phyloP scores from a whole-genome alignment of 2,329 filamentous ascomycete genomes.

The Microcera coccophila region DNA sequence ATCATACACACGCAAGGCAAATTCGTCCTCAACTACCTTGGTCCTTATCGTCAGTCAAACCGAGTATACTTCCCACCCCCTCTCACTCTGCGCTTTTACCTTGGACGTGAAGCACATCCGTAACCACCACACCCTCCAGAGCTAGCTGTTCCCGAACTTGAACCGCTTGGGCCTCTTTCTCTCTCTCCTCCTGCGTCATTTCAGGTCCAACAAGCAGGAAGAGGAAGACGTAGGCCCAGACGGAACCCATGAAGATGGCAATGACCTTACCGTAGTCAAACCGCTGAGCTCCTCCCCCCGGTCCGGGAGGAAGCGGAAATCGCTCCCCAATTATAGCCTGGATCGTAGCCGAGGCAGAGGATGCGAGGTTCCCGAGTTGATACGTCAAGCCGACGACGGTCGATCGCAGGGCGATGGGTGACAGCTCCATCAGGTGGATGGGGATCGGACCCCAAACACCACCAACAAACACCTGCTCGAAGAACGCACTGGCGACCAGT shows the following conservation, averaged over 20 bases:
- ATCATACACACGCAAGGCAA: no score
- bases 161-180: no score
- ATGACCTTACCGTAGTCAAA: slow-evolving; percentile 82
- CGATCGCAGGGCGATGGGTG: slow-evolving; percentile 67
- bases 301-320: slow-evolving; percentile 63
- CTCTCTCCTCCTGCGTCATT: no score
- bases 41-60: no score
- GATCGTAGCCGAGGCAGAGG: slow-evolving; percentile 67
- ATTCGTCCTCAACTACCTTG: no score
- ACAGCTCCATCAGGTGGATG: slow-evolving; percentile 74
- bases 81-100: no score
- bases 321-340: slow-evolving; percentile 70
- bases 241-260: slow-evolving; percentile 86
- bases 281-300: slow-evolving; percentile 43
- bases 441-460: slow-evolving; percentile 75
- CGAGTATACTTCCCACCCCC: no score
- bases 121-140: no score
- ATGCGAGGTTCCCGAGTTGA: slow-evolving; percentile 73
- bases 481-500: slow-evolving; percentile 78
- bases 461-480: slow-evolving; percentile 76
- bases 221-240: slow-evolving; percentile 61
- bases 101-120: no score
- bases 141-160: no score
- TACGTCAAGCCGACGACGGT: slow-evolving; percentile 72
- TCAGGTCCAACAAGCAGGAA: slow-evolving; percentile 62